These are phyloP conservation scores for Poronia punctata DNA, from an alignment of 495 filamentous ascomycete species.

Conservation along the genomic window DNA sequence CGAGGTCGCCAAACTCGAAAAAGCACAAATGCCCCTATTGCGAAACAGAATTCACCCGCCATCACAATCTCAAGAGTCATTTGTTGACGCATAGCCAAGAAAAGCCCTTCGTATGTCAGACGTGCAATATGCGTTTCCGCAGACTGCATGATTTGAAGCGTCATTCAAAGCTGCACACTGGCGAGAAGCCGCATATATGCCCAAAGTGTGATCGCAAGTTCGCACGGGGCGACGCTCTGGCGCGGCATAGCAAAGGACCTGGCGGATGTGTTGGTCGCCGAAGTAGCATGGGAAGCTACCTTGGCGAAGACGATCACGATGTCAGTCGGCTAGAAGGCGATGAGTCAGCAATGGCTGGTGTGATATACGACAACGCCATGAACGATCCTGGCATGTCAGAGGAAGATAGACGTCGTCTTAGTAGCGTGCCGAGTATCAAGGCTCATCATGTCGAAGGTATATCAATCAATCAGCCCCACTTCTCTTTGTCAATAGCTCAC, in stretches of 20 bases:
- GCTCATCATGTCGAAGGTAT: conserved; percentile 56
- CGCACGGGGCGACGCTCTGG: conserved; percentile 89
- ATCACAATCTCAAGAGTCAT: conserved; percentile 99
- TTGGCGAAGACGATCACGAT: conserved; percentile 67
- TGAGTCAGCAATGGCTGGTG: conserved; percentile 70
- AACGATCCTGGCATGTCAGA: conserved; percentile 43
- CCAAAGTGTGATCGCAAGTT: conserved; percentile 90
- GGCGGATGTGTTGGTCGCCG: conserved; percentile 90
- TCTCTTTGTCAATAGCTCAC: conserved; percentile 5
- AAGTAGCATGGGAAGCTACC: conserved; percentile 80
- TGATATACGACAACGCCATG: conserved; percentile 61
- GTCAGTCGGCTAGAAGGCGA: conserved; percentile 49
- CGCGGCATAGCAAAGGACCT: conserved; percentile 90
- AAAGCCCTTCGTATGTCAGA: conserved; percentile 88
- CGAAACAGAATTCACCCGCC: conserved; percentile 90
- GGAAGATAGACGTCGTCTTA: conserved; percentile 43
- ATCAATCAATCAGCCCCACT: conserved; percentile 35
- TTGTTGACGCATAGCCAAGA: conserved; percentile 97
- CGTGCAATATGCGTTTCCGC: conserved; percentile 83
- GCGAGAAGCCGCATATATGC: conserved; percentile 90
- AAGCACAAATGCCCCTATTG: conserved; percentile 97
- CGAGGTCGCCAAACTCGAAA: conserved; percentile 61
- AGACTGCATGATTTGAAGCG: conserved; percentile 93
- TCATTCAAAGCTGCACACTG: conserved; percentile 93
- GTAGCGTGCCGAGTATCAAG: conserved; percentile 67